Evolutionary conservation across 345 rosid species (phyloP), one percentile per base, ranked within the genome.

Genomic region (Brassica nigra): DNA sequence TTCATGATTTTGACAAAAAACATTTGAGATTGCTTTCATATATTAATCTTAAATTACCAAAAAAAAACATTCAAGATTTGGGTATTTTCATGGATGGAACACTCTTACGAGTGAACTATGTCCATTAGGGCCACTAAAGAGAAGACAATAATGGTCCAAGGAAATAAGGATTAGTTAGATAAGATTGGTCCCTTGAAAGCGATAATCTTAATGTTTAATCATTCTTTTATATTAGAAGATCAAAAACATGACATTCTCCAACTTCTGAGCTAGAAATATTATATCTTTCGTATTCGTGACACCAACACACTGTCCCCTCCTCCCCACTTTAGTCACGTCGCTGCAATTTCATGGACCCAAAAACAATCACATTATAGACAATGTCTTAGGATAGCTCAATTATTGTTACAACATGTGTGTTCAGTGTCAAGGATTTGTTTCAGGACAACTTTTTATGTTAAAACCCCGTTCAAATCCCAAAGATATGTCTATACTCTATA

Each of bases 231-330:
- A 36, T 54, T 37, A 57, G 15, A 49, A 47, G 58, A 73, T 67
- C 70, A 1, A 34, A 62, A 67, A 62, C 42, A 61, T 74, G 65
- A 79, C 39, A 73, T 73, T 47, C 69, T 79, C 70, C 57, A 74
- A 62, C 58, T 62, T 80, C 59, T 62, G 75, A 68, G 75, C 66
- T 80, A 68, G 59, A 68, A 49, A 80, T 52, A 47, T 49, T 47
- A 62, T 74, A 75, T 62, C 47, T 70, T 75, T 80, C 83, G 71
- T 63, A 70, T 70, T 75, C 76, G 76, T 70, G 76, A 70, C 80
- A 80, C 63, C 27, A 74, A 74, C 23, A 57, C 76, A 70, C 67
- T 75, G 83, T 64, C 83, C 76, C 75, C 55, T 75, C 68, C 49
- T 36, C 75, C 15, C 71, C 71, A 52, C 59, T 80, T 62, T 74